These are phyloP conservation scores for Claviceps humidiphila DNA, from an alignment of 2,329 filamentous ascomycete genomes.

Conservation along the genomic window DNA sequence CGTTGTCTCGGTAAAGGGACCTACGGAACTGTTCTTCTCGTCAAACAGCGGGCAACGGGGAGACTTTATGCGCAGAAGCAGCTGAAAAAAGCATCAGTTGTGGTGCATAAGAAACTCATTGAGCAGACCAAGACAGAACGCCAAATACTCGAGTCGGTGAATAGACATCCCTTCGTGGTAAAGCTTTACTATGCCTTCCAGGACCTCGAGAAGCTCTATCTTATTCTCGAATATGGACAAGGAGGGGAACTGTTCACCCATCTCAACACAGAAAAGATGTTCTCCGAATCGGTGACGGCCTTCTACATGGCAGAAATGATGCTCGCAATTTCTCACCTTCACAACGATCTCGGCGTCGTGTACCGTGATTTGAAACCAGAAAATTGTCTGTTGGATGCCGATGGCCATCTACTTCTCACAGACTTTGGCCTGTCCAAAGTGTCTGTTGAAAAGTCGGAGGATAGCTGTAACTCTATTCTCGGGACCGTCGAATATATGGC, in stretches of 20 bases:
- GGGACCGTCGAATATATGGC: conserved; percentile 99
- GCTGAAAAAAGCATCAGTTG: conserved; percentile 91
- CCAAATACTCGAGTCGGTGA: conserved; percentile 87
- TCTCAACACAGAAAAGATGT: conserved; percentile 87
- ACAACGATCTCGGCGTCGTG: conserved; percentile 82
- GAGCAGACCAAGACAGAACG: conserved; percentile 98
- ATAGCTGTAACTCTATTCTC: conserved; percentile 73
- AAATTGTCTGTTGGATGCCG: conserved; percentile 83
- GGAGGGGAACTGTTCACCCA: conserved; percentile 97
- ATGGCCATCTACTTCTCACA: conserved; percentile 86
- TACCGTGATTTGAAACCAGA: conserved; percentile 97
- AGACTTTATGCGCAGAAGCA: conserved; percentile 95
- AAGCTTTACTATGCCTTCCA: conserved; percentile 98
- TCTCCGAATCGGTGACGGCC: conserved; percentile 72
- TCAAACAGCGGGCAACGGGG: conserved; percentile 78
- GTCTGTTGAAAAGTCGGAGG: conserved; percentile 46
- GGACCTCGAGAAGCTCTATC: conserved; percentile 91
- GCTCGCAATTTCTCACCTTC: conserved; percentile 82
- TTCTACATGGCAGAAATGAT: conserved; percentile 99
- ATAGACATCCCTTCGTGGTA: conserved; percentile 92
- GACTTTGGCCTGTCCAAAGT: conserved; percentile 98
- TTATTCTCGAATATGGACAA: conserved; percentile 95
- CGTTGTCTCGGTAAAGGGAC: conserved; percentile 92
- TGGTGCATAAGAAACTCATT: conserved; percentile 88
- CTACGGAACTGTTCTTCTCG: conserved; percentile 86